A percentile compares a stretch with the other conserved stretches of the same genome.
Conservation (phyloP, 345 rosid genomes). For the Physaria fendleri region DNA sequence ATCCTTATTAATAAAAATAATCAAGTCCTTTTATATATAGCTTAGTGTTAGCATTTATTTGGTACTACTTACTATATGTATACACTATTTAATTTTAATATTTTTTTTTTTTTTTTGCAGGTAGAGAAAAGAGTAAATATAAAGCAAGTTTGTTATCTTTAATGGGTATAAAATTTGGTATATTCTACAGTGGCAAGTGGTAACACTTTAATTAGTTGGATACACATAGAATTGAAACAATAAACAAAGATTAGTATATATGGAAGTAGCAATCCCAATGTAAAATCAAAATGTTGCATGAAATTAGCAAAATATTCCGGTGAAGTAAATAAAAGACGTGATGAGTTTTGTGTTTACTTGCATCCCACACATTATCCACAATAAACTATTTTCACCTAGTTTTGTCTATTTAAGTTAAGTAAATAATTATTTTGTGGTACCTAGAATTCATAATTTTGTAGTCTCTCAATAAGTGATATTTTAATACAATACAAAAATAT, state of each 20-base stretch:
- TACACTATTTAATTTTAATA: too few species aligned
- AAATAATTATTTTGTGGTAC: neutral
- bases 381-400: neutral
- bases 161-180: neutral
- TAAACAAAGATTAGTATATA: slow-evolving; percentile 4
- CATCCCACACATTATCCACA: slow-evolving; percentile 14
- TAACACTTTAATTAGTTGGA: slow-evolving; percentile 16
- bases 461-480: neutral
- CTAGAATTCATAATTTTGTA: neutral
- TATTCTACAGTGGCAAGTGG: slow-evolving; percentile 17
- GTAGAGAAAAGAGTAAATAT: neutral
- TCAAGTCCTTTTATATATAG: neutral
- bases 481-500: neutral
- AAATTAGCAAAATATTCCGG: slow-evolving; percentile 31
- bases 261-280: slow-evolving; percentile 25
- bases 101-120: neutral
- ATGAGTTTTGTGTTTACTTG: slow-evolving; percentile 22
- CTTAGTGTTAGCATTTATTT: neutral
- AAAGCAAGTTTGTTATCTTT: slow-evolving; percentile 1
- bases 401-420: neutral
- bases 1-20: neutral
- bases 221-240: neutral
- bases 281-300: slow-evolving; percentile 28
- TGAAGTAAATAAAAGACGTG: slow-evolving; percentile 12
- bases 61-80: neutral